Conservation (phyloP, 192 early-diverging fungal genomes). For the Backusella westeae region DNA sequence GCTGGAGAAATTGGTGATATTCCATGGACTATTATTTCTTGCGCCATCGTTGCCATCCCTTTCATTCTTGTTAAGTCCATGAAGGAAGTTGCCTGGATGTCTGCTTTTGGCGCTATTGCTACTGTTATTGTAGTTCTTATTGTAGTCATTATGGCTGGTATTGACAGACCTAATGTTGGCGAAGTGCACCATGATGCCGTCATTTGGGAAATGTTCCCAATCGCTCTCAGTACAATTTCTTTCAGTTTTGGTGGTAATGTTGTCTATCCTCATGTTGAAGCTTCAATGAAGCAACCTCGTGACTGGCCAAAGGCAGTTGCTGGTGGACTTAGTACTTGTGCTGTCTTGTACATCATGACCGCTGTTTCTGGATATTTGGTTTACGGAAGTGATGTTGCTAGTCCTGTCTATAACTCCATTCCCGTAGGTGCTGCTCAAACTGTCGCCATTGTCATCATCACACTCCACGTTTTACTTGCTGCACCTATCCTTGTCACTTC, state of each 20-base stretch:
- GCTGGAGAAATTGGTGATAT: slow-evolving; percentile 38
- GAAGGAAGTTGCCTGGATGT: slow-evolving; percentile 63
- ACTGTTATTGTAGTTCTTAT: slow-evolving; percentile 59
- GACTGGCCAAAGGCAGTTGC: slow-evolving; percentile 55
- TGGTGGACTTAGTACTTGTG: slow-evolving; percentile 52
- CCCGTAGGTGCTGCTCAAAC: slow-evolving; percentile 48
- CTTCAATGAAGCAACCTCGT: slow-evolving; percentile 56
- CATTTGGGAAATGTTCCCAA: slow-evolving; percentile 52
- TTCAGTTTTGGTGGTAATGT: slow-evolving; percentile 73
- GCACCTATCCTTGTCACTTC: slow-evolving; percentile 64
- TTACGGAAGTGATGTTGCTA: slow-evolving; percentile 53
- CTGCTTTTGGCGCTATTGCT: slow-evolving; percentile 61
- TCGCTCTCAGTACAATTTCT: slow-evolving; percentile 60
- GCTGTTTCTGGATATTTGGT: slow-evolving; percentile 61
- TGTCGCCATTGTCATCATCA: slow-evolving; percentile 57
- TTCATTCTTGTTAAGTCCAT: slow-evolving; percentile 63
- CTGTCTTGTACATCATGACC: slow-evolving; percentile 60
- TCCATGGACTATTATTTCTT: slow-evolving; percentile 59
- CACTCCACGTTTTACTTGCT: slow-evolving; percentile 64
- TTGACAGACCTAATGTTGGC: slow-evolving; percentile 46
- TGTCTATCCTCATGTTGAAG: slow-evolving; percentile 70
- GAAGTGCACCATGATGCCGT: slow-evolving; percentile 39
- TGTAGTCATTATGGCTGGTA: slow-evolving; percentile 46
- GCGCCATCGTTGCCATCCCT: slow-evolving; percentile 53
- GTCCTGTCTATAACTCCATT: slow-evolving; percentile 59